Base-by-base conservation (phyloP, 768 basidiomycete species). In the Coprinopsis marcescibilis region DNA sequence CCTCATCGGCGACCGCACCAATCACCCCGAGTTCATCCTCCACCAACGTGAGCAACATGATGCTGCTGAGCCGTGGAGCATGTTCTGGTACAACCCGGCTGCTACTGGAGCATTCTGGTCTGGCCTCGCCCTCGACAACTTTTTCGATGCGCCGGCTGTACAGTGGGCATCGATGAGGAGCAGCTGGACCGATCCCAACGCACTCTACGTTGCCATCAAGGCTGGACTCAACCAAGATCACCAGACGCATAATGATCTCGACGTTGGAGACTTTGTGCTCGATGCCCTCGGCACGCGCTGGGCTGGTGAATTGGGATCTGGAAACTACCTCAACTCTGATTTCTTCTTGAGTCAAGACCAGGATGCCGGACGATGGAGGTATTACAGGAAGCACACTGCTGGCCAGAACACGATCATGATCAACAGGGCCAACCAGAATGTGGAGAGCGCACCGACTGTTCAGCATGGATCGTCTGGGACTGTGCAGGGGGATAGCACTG, bases 331-430 rank as follows among this genome's bases (percentile, higher is more conserved):
- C 29, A 71, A 90, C 2, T 59, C 65, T 1, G 72, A 74, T 29
- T 98, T 98, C 71, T 99, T 99, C 72, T 69, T 63, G 24, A 78
- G 62, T 48, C 90, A 89, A 53, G 60, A 64, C 0, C 91, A 95
- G 62, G 66, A 71, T 49, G 75, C 81, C 38, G 61, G 68, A 19
- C 76, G 95, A 45, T 98, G 93, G 94, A 57, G 77, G 52, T 98
- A 96, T 70, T 99, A 96, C 74, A 78, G 94, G 61, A 98, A 94
- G 75, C 81, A 83, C 68, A 96, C 95, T 3, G 91, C 95, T 66
- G 96, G 96, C 2, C 96, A 99, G 71, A 99, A 98, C 71, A 93
- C 92, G 4, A 73, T 99, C 52, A 58, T 94, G 44, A 74, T 97
- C 54, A 76, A 76, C 55, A 68, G 71, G 51, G 60, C 66, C 25